These are phyloP conservation scores for Scleroderma bovista DNA, from an alignment of 768 basidiomycete genomes.

Conservation along the genomic window DNA sequence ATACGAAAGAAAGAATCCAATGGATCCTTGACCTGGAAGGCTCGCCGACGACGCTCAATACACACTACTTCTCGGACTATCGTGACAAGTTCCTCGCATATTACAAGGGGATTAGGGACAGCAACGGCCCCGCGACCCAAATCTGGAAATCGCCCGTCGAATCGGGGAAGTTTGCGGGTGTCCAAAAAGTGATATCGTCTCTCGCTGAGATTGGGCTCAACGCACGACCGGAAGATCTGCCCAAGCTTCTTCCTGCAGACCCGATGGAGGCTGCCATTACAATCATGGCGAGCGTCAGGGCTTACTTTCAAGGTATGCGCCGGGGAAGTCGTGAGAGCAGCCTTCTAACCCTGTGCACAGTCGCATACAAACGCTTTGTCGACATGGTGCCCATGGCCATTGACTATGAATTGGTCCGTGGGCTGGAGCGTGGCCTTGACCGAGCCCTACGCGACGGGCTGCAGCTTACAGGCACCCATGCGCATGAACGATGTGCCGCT, in stretches of 20 bases:
- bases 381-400: constrained; percentile 33
- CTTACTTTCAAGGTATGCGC: constrained; percentile 57
- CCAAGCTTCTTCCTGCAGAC: constrained; percentile 43
- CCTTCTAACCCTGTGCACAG: constrained; percentile 18
- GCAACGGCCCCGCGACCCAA: neutral
- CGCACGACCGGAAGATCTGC: constrained; percentile 36
- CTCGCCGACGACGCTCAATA: constrained; percentile 49
- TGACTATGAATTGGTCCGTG: constrained; percentile 32
- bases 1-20: constrained; percentile 36
- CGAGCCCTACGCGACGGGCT: constrained; percentile 38
- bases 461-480: constrained; percentile 41
- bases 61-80: constrained; percentile 45
- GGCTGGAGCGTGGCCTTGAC: constrained; percentile 40
- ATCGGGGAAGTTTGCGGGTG: constrained; percentile 3
- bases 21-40: constrained; percentile 48
- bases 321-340: neutral
- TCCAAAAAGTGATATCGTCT: neutral
- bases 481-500: constrained; percentile 38
- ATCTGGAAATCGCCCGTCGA: too few species aligned
- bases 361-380: constrained; percentile 34
- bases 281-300: constrained; percentile 62
- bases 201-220: constrained; percentile 11
- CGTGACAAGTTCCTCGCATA: constrained; percentile 43
- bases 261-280: constrained; percentile 45
- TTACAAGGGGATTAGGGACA: constrained; percentile 35